Evolutionary conservation across 1,139 yeast genomes (phyloP), one percentile per base, ranked within the genome.

Genomic region (Cylindricascospora bacillispora): DNA sequence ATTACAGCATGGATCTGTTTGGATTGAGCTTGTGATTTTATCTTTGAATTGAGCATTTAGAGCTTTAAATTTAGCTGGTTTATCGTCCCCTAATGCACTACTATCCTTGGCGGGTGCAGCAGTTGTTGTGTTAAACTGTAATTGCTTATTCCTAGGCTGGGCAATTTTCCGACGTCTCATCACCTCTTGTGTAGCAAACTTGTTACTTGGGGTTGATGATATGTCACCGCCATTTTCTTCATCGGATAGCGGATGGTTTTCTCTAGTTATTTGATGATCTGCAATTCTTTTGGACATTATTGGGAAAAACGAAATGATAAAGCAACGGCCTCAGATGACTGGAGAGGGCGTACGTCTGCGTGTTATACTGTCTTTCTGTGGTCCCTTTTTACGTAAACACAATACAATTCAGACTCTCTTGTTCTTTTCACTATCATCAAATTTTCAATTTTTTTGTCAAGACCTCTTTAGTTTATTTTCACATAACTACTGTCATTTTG

Each of bases 281-380:
- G 92, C 86, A 31, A 63, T 58, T 59, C 93, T 65, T 51, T 80
- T 79, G n/a, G 74, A 62, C 77, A 73, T 71, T n/a, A n/a, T n/a
- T n/a, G n/a, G n/a, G n/a, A n/a, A n/a, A n/a, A n/a, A n/a, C n/a
- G n/a, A n/a, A n/a, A n/a, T n/a, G n/a, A n/a, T n/a, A n/a, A n/a
- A n/a, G n/a, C n/a, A n/a, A n/a, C n/a, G n/a, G n/a, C n/a, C n/a
- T n/a, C n/a, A n/a, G n/a, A n/a, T n/a, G n/a, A n/a, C n/a, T n/a
- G n/a, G n/a, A n/a, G n/a, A n/a, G n/a, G n/a, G n/a, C n/a, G n/a
- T n/a, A n/a, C n/a, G n/a, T n/a, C n/a, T n/a, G n/a, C n/a, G n/a
- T n/a, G n/a, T n/a, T n/a, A n/a, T n/a, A n/a, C n/a, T n/a, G n/a
- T n/a, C n/a, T n/a, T n/a, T n/a, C n/a, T n/a, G n/a, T n/a, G n/a